Evolutionary conservation across 805 yeast genomes (phyloP), one percentile per base, ranked within the genome.

Genomic region (Zygoascus biomembranicola): DNA sequence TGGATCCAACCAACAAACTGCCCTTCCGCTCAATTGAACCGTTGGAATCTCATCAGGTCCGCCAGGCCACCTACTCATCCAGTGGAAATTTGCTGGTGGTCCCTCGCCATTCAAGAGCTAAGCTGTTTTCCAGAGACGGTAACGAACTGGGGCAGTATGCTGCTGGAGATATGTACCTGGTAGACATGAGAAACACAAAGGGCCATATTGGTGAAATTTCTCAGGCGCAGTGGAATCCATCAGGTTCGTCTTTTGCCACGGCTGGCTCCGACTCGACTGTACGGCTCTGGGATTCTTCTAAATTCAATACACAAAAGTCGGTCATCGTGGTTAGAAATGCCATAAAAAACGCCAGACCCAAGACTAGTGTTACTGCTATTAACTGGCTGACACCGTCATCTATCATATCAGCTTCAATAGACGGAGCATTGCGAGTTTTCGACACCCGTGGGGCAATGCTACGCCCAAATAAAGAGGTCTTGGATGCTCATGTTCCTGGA

Each of bases 101-200:
- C n/a, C 53, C 63, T 2, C 55, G 64, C 14, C 44, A 60, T 13
- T 50, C 61, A 11, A 58, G 59, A 47, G 62, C 69, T 5, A 56
- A 54, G 49, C 53, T 68, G 1, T 59, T 46, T 43, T 53, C 64
- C 13, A 50, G 68, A 23, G 66, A 66, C 44, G 70, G 71, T 5
- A 47, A 49, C 1, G 61, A 58, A 39, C 50, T 61, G 28, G 45
- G 41, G 16, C 65, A 63, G 44, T 69, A 54, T 44, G 57, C 50
- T 10, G 58, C 61, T 4, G 73, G 73, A 2, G 73, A 70, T 47
- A 64, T 63, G 66, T 70, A 71, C 55, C 52, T 70, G 20, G 61
- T 64, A 18, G 73, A 70, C 43, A 57, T 69, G 60, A 59, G 59
- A 47, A 66, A 68, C 50, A 70, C 73, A 8, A 61, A 60, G 41